phyloP scores from a whole-genome alignment of 805 yeast genomes.

The Jamesozyma jinghongensis region DNA sequence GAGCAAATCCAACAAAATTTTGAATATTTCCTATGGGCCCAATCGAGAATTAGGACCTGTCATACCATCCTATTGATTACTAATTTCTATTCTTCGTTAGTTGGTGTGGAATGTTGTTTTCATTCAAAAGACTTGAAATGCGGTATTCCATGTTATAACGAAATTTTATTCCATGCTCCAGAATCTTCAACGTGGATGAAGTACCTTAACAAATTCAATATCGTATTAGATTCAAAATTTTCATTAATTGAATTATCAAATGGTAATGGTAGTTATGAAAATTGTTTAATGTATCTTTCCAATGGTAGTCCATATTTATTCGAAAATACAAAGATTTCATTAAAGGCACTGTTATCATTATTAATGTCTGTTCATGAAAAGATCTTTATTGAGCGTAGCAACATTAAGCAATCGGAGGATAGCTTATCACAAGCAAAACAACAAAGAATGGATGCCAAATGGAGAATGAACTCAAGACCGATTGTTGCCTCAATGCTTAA shows the following conservation, averaged over 20 bases:
- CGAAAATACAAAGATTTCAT: constrained; percentile 26
- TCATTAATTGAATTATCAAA: constrained; percentile 50
- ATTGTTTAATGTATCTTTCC: constrained; percentile 39
- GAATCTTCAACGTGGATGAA: constrained; percentile 44
- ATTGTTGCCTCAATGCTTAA: constrained; percentile 46
- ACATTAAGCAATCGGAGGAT: constrained; percentile 9
- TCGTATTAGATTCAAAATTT: constrained; percentile 42
- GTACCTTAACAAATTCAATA: constrained; percentile 30
- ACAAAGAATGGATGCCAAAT: constrained; percentile 32
- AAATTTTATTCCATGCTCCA: constrained; percentile 50
- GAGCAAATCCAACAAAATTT: constrained; percentile 30
- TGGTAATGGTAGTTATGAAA: constrained; percentile 38
- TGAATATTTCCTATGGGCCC: constrained; percentile 54
- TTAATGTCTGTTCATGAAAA: constrained; percentile 59
- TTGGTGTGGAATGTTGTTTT: constrained; percentile 36
- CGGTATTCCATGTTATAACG: constrained; percentile 58
- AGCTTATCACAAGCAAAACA: constrained; percentile 9
- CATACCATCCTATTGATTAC: constrained; percentile 55
- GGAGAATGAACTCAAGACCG: constrained; percentile 61
- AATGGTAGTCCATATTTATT: constrained; percentile 32
- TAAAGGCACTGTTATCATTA: constrained; percentile 41
- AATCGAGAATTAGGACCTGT: constrained; percentile 70
- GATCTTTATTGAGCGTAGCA: constrained; percentile 43
- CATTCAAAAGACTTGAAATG: constrained; percentile 45
- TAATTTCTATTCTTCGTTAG: constrained; percentile 42